These are phyloP conservation scores for Neurospora sp. DNA, from an alignment of 495 filamentous ascomycete species.

Conservation along the genomic window DNA sequence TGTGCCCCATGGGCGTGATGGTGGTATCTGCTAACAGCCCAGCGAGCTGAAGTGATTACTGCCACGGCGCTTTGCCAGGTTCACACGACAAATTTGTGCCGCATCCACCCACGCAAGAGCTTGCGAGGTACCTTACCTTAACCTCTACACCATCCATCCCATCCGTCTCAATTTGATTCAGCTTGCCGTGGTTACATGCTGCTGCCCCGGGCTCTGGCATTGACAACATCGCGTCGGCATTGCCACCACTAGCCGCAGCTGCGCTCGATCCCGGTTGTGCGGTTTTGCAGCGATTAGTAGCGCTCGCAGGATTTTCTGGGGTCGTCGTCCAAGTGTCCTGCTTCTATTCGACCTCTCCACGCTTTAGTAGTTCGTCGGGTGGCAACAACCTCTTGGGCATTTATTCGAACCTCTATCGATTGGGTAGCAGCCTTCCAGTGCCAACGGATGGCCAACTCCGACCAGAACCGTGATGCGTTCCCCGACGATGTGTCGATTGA, in stretches of 20 bases:
- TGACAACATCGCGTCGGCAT: neutral
- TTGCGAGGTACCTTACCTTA: neutral
- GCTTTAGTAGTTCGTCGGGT: neutral
- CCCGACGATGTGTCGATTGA: slow-evolving; percentile 35
- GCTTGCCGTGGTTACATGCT: neutral
- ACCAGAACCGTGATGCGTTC: slow-evolving; percentile 40
- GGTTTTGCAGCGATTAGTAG: neutral
- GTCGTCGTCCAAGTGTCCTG: neutral
- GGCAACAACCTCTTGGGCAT: neutral
- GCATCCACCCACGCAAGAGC: neutral
- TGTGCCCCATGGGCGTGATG: neutral
- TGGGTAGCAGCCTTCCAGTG: slow-evolving; percentile 1
- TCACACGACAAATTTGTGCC: neutral
- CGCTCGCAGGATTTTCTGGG: neutral
- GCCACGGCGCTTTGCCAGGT: neutral
- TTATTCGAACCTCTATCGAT: neutral
- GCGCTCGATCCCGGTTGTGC: neutral
- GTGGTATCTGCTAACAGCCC: neutral
- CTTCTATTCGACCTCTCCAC: neutral
- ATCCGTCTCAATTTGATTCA: neutral
- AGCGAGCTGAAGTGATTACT: neutral
- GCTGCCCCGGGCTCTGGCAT: neutral
- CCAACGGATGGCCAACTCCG: slow-evolving; percentile 44
- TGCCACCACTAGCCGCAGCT: neutral
- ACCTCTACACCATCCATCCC: neutral